A percentile compares a stretch with the other conserved stretches of the same genome.
Conservation (phyloP, 257 asterid genomes). For the Nicotiana benthamiana region DNA sequence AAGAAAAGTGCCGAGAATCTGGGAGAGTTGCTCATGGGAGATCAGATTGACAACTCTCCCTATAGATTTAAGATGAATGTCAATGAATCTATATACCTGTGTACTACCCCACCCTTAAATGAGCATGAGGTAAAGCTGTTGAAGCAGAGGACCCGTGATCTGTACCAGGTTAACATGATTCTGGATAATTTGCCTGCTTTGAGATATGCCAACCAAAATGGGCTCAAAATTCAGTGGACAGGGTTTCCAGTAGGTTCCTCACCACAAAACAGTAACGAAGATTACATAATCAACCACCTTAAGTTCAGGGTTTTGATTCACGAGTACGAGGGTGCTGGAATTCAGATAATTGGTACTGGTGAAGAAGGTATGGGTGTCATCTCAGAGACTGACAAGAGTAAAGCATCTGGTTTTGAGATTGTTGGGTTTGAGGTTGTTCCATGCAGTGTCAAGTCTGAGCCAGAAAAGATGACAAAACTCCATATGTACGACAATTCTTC, state of each 20-base stretch:
- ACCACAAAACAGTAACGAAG: conserved; percentile 55
- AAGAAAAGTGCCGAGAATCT: conserved; percentile 82
- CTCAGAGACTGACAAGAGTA: conserved; percentile 59
- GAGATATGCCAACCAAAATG: conserved; percentile 62
- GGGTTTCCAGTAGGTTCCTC: conserved; percentile 76
- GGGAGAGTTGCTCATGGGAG: conserved; percentile 80
- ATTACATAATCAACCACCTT: conserved; percentile 69
- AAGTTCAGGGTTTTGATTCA: conserved; percentile 67
- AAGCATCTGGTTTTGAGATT: conserved; percentile 64
- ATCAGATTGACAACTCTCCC: conserved; percentile 73
- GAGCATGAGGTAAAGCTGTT: conserved; percentile 68
- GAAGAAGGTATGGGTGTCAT: conserved; percentile 70
- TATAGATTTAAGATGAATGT: conserved; percentile 62
- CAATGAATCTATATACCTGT: conserved; percentile 58
- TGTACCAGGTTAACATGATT: conserved; percentile 74
- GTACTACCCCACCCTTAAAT: conserved; percentile 55
- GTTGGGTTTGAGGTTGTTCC: conserved; percentile 82
- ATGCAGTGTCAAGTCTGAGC: conserved; percentile 66
- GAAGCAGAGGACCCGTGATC: conserved; percentile 72
- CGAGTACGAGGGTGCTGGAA: conserved; percentile 71
- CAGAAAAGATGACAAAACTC: conserved; percentile 55
- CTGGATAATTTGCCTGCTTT: conserved; percentile 75
- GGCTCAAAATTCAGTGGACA: conserved; percentile 65
- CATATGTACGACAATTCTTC: conserved; percentile 43
- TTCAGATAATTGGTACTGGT: conserved; percentile 64